phyloP scores from a whole-genome alignment of 768 basidiomycete genomes.

The Tricholoma furcatifolium region DNA sequence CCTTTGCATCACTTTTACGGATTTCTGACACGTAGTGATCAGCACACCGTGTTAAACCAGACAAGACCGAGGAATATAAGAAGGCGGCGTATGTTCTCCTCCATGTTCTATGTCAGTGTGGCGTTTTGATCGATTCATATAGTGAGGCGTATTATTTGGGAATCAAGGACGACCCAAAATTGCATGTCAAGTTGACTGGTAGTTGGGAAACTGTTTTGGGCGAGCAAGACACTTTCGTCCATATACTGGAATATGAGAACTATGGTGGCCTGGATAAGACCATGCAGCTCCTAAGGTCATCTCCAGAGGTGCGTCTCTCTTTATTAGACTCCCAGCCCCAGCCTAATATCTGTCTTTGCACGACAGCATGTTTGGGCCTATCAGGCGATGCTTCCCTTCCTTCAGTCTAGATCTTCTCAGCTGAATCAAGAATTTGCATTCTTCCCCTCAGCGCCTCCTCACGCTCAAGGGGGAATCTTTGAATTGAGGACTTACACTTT shows the following conservation, averaged over 20 bases:
- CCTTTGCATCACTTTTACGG: background rate
- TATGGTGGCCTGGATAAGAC: conserved; percentile 87
- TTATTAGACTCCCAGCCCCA: background rate
- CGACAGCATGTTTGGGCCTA: conserved; percentile 65
- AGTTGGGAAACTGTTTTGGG: conserved; percentile 93
- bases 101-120: background rate
- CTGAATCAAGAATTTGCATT: conserved; percentile 95
- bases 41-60: conserved; percentile 89
- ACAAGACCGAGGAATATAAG: conserved; percentile 81
- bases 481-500: conserved; percentile 89
- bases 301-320: conserved; percentile 50
- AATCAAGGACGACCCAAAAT: conserved; percentile 66
- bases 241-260: conserved; percentile 92
- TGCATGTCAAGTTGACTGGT: conserved; percentile 87
- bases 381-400: conserved; percentile 72
- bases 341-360: background rate
- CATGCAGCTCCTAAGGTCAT: conserved; percentile 55
- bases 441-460: conserved; percentile 88
- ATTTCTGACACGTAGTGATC: conserved; percentile 8
- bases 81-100: conserved; percentile 68
- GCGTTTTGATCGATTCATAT: background rate
- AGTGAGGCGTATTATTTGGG: conserved; percentile 86
- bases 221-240: conserved; percentile 79
- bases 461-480: conserved; percentile 85
- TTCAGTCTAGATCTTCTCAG: conserved; percentile 72